These are phyloP conservation scores for Diplosphaera chodatii DNA, from an alignment of 139 green algal species.

Conservation along the genomic window DNA sequence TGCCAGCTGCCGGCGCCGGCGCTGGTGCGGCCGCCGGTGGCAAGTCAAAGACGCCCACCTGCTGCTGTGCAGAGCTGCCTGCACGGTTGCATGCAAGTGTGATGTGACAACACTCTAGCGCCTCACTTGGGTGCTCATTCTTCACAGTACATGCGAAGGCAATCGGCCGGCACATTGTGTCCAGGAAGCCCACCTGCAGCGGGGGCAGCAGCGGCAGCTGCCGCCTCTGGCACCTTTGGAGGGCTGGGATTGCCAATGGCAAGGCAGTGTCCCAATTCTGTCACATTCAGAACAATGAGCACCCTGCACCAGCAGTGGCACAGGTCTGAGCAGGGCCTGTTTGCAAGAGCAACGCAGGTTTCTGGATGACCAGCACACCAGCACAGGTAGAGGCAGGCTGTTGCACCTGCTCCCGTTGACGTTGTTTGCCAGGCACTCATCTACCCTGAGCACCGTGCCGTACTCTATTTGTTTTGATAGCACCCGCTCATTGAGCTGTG, in stretches of 20 bases:
- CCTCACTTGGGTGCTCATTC: too few species aligned
- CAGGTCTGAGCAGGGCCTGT: background rate
- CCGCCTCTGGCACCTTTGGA: constrained; percentile 1
- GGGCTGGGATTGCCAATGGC: constrained; percentile 1
- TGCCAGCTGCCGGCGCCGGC: background rate
- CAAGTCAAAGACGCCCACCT: constrained; percentile 5
- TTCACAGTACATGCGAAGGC: too few species aligned
- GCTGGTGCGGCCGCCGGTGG: constrained; percentile 5
- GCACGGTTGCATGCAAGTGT: too few species aligned
- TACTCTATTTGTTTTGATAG: constrained; percentile 27
- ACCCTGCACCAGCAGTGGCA: constrained; percentile 31
- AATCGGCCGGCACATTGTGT: too few species aligned
- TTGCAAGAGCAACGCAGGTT: background rate
- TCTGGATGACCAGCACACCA: background rate
- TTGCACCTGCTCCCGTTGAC: constrained; percentile 44
- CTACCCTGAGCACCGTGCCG: constrained; percentile 49
- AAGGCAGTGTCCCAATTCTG: constrained; percentile 12
- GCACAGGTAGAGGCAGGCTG: constrained; percentile 6
- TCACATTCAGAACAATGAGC: constrained; percentile 53
- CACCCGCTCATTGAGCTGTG: constrained; percentile 64
- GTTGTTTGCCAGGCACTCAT: constrained; percentile 60
- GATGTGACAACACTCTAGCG: too few species aligned
- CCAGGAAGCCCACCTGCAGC: too few species aligned
- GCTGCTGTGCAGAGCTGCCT: background rate
- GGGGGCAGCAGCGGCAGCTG: background rate